Evolutionary conservation across 2,329 filamentous ascomycete genomes (phyloP).

Genomic region (Gyromitra esculenta): DNA sequence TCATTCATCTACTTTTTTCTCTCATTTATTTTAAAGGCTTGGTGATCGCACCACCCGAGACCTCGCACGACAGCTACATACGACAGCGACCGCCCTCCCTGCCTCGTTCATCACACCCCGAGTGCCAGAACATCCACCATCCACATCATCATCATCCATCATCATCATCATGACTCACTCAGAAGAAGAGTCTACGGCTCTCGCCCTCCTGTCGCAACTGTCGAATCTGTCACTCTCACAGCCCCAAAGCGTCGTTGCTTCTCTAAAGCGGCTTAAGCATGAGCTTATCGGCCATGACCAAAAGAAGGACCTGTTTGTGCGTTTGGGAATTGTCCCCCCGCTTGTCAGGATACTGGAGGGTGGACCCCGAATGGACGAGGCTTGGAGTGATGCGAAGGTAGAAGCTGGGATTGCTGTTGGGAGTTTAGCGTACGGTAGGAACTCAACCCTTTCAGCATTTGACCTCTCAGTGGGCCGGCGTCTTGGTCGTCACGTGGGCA

Average conservation of each 20-base stretch:
- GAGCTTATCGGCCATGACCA: slow-evolving; percentile 87
- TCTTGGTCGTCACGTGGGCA: slow-evolving; percentile 41
- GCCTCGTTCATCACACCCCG: slow-evolving; percentile 44
- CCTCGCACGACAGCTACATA: slow-evolving; percentile 50
- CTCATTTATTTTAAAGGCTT: slow-evolving; percentile 49
- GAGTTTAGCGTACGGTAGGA: slow-evolving; percentile 82
- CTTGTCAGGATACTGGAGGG: slow-evolving; percentile 66
- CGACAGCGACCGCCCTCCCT: slow-evolving; percentile 40
- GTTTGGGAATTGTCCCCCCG: slow-evolving; percentile 73
- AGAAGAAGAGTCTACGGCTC: slow-evolving; percentile 52
- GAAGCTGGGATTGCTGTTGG: slow-evolving; percentile 72
- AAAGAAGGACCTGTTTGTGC: slow-evolving; percentile 82
- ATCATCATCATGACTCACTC: slow-evolving; percentile 54
- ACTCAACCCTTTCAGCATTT: slow-evolving; percentile 34
- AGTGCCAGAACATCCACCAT: slow-evolving; percentile 42
- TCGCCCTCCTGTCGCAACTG: slow-evolving; percentile 59
- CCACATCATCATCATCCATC: slow-evolving; percentile 40
- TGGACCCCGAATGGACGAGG: slow-evolving; percentile 42
- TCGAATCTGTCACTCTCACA: slow-evolving; percentile 57
- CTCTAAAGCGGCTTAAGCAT: slow-evolving; percentile 82
- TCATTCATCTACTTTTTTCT: slow-evolving; percentile 43
- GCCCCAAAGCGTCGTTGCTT: slow-evolving; percentile 61
- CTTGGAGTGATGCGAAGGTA: slow-evolving; percentile 60
- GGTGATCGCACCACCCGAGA: slow-evolving; percentile 48
- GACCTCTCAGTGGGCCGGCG: slow-evolving; percentile 10